These are phyloP conservation scores for Ciborinia camelliae DNA, from an alignment of 2,329 filamentous ascomycete species.

Conservation along the genomic window DNA sequence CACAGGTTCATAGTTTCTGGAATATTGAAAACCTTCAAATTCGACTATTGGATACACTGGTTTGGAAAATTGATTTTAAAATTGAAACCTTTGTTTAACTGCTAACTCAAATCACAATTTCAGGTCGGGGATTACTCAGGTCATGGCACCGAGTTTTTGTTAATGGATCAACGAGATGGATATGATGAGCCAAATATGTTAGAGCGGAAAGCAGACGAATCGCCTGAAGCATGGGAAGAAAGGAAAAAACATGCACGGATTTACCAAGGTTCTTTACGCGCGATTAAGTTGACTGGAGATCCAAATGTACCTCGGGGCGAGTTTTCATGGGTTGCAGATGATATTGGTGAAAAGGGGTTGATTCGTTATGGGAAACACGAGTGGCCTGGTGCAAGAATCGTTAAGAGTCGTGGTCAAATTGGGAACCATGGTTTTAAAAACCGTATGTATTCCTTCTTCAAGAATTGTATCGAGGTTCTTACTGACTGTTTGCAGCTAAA, in stretches of 20 bases:
- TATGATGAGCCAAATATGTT: constrained; percentile 43
- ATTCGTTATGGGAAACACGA: constrained; percentile 63
- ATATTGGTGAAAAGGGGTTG: constrained; percentile 66
- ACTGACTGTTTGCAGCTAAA: constrained; percentile 52
- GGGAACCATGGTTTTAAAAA: constrained; percentile 67
- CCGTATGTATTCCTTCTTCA: constrained; percentile 53
- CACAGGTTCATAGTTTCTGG: background rate
- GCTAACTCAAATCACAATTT: background rate
- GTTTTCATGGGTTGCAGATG: constrained; percentile 74
- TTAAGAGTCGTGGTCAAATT: constrained; percentile 73
- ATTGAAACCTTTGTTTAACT: background rate
- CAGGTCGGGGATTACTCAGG: constrained; percentile 72
- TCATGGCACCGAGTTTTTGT: constrained; percentile 84
- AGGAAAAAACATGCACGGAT: constrained; percentile 48
- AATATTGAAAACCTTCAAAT: background rate
- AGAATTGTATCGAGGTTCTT: background rate
- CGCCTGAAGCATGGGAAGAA: constrained; percentile 45
- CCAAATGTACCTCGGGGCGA: constrained; percentile 85
- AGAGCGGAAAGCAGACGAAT: constrained; percentile 42
- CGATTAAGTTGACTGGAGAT: constrained; percentile 89
- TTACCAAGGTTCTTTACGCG: constrained; percentile 69
- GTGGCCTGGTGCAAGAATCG: constrained; percentile 72
- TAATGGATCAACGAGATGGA: constrained; percentile 71
- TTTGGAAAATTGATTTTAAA: background rate
- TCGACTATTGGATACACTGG: background rate